Evolutionary conservation across 2,329 filamentous ascomycete species (phyloP).

Genomic region (Claviceps africana): DNA sequence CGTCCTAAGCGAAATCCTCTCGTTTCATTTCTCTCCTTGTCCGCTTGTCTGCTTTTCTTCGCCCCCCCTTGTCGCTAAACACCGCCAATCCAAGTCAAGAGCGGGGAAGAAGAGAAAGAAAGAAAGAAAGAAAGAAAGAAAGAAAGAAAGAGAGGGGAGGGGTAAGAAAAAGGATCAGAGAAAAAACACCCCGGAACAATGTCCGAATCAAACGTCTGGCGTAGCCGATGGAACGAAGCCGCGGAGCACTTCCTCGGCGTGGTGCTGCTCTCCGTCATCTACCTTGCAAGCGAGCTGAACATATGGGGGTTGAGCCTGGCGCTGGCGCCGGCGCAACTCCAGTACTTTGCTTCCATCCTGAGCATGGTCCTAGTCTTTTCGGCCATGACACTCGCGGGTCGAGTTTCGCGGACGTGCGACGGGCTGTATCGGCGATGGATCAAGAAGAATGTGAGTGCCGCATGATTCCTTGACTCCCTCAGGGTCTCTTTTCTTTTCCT

Average conservation of each 20-base stretch:
- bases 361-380: conserved; percentile 30
- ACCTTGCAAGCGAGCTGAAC: conserved; percentile 28
- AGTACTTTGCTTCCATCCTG: conserved; percentile 33
- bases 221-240: conserved; percentile 5
- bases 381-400: conserved; percentile 17
- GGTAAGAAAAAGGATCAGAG: neutral
- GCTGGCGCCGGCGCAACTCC: conserved; percentile 18
- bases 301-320: conserved; percentile 29
- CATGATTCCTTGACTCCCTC: neutral
- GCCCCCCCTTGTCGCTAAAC: neutral
- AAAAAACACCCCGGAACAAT: neutral
- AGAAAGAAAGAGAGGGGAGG: neutral
- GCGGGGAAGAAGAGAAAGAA: too few relatives aligned
- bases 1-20: conserved; percentile 2
- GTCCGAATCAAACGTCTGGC: conserved; percentile 7
- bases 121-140: neutral
- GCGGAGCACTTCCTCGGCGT: conserved; percentile 11
- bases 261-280: conserved; percentile 22
- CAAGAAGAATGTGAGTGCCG: conserved; percentile 19
- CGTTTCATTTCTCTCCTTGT: neutral
- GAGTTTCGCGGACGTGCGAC: conserved; percentile 10
- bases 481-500: too few relatives aligned
- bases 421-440: conserved; percentile 17
- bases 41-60: neutral
- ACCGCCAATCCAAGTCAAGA: neutral